Percentiles rank a stretch among this genome's conserved stretches.
phyloP scores from a whole-genome alignment of 2,329 filamentous ascomycete genomes.

The Lecanosticta acicola region DNA sequence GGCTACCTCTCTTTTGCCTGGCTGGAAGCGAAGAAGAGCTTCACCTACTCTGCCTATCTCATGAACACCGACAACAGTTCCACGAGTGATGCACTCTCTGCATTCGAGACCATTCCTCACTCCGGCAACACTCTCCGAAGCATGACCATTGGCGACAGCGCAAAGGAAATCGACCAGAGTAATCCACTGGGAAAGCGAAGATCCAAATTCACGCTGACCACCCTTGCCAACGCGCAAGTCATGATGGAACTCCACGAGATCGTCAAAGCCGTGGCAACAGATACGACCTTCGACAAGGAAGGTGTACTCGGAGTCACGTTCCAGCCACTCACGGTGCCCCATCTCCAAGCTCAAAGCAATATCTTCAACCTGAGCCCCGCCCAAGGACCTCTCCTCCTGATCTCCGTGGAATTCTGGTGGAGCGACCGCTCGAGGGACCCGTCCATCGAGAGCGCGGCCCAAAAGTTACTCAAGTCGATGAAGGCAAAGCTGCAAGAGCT shows the following conservation, averaged over 20 bases:
- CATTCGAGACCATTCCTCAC: slow-evolving; percentile 15
- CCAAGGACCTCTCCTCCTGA: slow-evolving; percentile 14
- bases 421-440: slow-evolving; percentile 6
- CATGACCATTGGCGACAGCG: slow-evolving; percentile 13
- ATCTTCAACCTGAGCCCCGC: slow-evolving; percentile 16
- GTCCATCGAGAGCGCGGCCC: slow-evolving; percentile 10
- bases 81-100: slow-evolving; percentile 5
- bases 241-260: slow-evolving; percentile 17
- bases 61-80: slow-evolving; percentile 17
- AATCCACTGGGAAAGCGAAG: slow-evolving; percentile 15
- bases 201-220: slow-evolving; percentile 20
- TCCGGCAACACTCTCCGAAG: slow-evolving; percentile 12
- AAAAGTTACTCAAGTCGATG: slow-evolving; percentile 6
- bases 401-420: slow-evolving; percentile 19
- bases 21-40: slow-evolving; percentile 11
- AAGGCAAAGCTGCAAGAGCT: slow-evolving; percentile 6
- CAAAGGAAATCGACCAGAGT: slow-evolving; percentile 13
- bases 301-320: slow-evolving; percentile 14
- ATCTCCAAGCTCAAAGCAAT: slow-evolving; percentile 19
- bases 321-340: slow-evolving; percentile 18
- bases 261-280: slow-evolving; percentile 7
- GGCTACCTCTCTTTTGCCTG: slow-evolving; percentile 21
- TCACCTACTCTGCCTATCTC: slow-evolving; percentile 15
- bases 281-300: slow-evolving; percentile 8
- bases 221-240: slow-evolving; percentile 5